Percentiles rank a stretch among this genome's conserved stretches.
Evolutionary conservation across 805 yeast genomes (phyloP).

Genomic region (Starmerella roubikii): DNA sequence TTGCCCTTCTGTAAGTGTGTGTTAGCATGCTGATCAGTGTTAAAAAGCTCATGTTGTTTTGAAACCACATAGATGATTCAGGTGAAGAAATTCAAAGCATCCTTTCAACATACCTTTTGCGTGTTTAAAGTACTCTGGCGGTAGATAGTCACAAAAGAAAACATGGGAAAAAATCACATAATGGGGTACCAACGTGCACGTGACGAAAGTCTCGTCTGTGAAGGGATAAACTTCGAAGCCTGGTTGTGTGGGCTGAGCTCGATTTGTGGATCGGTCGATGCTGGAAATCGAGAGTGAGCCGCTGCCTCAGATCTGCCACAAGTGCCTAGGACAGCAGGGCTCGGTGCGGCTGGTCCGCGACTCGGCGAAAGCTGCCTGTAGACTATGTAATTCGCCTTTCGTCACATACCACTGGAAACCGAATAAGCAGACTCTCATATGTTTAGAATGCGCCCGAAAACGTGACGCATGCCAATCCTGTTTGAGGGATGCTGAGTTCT

Average conservation of each 20-base stretch:
- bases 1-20: background rate
- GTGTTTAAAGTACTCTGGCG: background rate
- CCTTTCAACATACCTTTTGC: conserved; percentile 26
- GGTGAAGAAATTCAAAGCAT: conserved; percentile 32
- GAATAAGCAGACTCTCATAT: conserved; percentile 52
- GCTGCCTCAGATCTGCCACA: conserved; percentile 56
- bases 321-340: conserved; percentile 55
- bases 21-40: conserved; percentile 30
- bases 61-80: conserved; percentile 25
- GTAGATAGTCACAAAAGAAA: too few species aligned
- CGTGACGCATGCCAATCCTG: conserved; percentile 82
- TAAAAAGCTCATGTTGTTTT: conserved; percentile 31
- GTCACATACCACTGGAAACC: conserved; percentile 66
- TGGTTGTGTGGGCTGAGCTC: too few species aligned
- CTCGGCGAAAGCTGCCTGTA: conserved; percentile 64
- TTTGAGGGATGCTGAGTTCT: conserved; percentile 65
- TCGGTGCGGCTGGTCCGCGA: conserved; percentile 62
- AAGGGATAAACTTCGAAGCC: background rate
- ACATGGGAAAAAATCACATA: too few species aligned
- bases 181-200: too few species aligned
- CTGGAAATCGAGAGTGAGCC: conserved; percentile 23
- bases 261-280: too few species aligned
- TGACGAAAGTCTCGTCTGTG: background rate
- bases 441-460: conserved; percentile 65
- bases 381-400: conserved; percentile 73